Evolutionary conservation across 2,329 filamentous ascomycete species (phyloP).

Genomic region (Metarhizium robertsii): DNA sequence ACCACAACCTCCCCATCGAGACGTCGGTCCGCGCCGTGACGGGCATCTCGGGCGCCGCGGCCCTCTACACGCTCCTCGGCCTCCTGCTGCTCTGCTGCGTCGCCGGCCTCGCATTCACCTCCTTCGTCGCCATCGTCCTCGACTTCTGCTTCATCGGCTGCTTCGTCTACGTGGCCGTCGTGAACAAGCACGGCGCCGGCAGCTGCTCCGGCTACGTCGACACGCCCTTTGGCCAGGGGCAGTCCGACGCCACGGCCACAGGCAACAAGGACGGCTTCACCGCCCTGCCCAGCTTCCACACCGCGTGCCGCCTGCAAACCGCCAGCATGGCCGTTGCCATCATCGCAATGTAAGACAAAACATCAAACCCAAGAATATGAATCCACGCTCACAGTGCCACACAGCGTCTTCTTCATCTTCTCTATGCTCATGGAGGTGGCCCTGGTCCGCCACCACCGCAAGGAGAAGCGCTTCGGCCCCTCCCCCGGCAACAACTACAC

Average conservation of each 20-base stretch:
- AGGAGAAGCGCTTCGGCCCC: constrained; percentile 62
- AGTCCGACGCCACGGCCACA: constrained; percentile 40
- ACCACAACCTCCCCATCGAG: constrained; percentile 54
- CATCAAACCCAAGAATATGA: too few relatives aligned
- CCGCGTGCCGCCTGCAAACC: constrained; percentile 66
- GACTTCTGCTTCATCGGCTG: constrained; percentile 67
- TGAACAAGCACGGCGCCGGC: constrained; percentile 59
- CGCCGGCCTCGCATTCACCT: constrained; percentile 64
- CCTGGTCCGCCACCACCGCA: constrained; percentile 62
- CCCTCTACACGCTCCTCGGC: constrained; percentile 66
- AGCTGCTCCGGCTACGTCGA: constrained; percentile 52
- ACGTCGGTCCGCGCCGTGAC: constrained; percentile 63
- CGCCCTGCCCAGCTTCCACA: constrained; percentile 34
- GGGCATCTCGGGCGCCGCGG: constrained; percentile 66
- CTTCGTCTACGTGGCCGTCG: constrained; percentile 73
- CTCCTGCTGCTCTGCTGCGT: constrained; percentile 70
- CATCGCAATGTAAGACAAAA: constrained; percentile 53
- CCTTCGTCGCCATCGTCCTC: constrained; percentile 62
- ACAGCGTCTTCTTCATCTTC: constrained; percentile 63
- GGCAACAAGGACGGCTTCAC: constrained; percentile 35
- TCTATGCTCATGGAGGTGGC: constrained; percentile 60
- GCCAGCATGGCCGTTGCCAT: constrained; percentile 72
- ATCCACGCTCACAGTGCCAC: too few relatives aligned
- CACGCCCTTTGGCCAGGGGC: constrained; percentile 61
- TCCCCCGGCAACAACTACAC: constrained; percentile 47